Evolutionary conservation across 1,139 yeast genomes (phyloP).

Genomic region (Sugiyamaella xylanicola): DNA sequence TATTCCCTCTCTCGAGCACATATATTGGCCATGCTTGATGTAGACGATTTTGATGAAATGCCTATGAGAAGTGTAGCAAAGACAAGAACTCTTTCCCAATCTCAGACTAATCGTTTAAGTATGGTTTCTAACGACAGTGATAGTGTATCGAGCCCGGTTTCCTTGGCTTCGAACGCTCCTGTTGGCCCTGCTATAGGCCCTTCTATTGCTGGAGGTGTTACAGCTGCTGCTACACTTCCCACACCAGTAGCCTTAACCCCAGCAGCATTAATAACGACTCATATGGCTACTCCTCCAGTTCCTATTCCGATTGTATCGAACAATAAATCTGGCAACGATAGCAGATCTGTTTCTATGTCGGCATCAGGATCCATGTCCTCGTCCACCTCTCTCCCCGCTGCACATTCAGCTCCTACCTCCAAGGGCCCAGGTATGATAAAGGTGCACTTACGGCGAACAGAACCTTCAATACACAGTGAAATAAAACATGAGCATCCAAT

Average conservation of each 20-base stretch:
- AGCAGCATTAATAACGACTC: not conserved
- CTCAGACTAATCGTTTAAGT: not conserved
- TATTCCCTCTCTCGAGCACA: constrained; percentile 10
- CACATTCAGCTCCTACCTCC: not conserved
- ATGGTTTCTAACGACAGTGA: not conserved
- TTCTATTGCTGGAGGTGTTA: too few species aligned
- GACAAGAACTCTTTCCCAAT: too few species aligned
- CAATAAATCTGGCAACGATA: too few species aligned
- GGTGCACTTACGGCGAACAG: too few species aligned
- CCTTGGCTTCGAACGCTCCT: not conserved
- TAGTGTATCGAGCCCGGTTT: constrained; percentile 2
- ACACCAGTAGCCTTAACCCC: not conserved
- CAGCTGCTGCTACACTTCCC: not conserved
- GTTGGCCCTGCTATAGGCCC: too few species aligned
- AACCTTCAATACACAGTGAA: not conserved
- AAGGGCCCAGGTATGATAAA: too few species aligned
- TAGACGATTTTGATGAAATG: constrained; percentile 19
- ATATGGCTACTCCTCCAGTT: not conserved
- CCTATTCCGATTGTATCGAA: not conserved
- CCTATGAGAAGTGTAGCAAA: constrained; percentile 14
- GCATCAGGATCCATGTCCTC: not conserved
- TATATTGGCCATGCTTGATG: constrained; percentile 14
- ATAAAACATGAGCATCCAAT: constrained; percentile 4
- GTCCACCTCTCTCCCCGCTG: not conserved
- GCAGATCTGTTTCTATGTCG: not conserved